phyloP scores from a whole-genome alignment of 2,329 filamentous ascomycete genomes.

The Fusarium algeriense region DNA sequence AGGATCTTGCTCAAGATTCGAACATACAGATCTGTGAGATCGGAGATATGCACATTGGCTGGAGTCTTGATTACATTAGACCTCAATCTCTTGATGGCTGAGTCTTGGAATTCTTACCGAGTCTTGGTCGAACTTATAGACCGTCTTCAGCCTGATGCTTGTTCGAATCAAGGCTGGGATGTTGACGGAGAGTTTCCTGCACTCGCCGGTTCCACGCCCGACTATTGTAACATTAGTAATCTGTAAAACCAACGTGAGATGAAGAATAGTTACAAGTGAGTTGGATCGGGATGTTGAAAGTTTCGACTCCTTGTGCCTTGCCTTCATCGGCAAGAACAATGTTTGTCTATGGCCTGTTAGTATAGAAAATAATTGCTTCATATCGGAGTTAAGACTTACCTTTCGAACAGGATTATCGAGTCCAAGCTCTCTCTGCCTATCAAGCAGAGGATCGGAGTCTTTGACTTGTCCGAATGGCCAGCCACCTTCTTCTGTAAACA shows the following conservation, averaged over 20 bases:
- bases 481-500: constrained; percentile 47
- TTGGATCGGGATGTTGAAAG: constrained; percentile 48
- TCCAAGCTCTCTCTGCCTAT: constrained; percentile 47
- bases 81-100: rapidly evolving
- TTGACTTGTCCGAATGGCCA: constrained; percentile 50
- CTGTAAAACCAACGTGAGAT: rapidly evolving
- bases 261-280: constrained; percentile 45
- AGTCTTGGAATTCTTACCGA: constrained; percentile 42
- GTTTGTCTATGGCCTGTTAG: constrained; percentile 41
- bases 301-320: constrained; percentile 47
- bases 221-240: constrained; percentile 40
- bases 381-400: constrained; percentile 22
- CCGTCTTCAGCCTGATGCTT: constrained; percentile 45
- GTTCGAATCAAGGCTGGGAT: constrained; percentile 49
- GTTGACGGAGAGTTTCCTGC: constrained; percentile 51
- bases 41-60: constrained; percentile 48
- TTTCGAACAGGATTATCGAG: constrained; percentile 45
- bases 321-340: constrained; percentile 47
- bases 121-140: constrained; percentile 52
- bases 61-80: constrained; percentile 38
- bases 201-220: constrained; percentile 50
- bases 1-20: constrained; percentile 48
- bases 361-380: rapidly evolving
- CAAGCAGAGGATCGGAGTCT: constrained; percentile 49
- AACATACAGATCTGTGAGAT: constrained; percentile 49